Evolutionary conservation across 2,329 filamentous ascomycete species (phyloP), one percentile per base, ranked within the genome.

Genomic region (Karstenula rhodostoma): DNA sequence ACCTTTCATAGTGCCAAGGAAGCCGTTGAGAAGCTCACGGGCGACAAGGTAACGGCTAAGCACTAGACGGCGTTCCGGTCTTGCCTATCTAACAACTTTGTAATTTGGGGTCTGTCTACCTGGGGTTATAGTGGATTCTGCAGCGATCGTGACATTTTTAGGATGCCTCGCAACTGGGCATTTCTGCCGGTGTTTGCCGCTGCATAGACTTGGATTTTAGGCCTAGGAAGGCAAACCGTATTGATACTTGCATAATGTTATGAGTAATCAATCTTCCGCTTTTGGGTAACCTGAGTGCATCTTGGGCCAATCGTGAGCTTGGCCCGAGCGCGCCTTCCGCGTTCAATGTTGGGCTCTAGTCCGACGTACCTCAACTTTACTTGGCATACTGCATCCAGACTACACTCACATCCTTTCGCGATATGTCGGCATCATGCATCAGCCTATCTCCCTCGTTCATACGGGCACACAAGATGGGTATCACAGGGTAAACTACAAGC

Each of bases 31-130:
- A 88, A 87, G 79, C 77, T 87, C 71, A 89, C 87, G 42, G 87
- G 87, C 69, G 87, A 89, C 37, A 72, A 78, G 61, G 86, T 89
- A 70, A 88, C 86, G 62, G 86, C 86, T 44, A 89, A 89, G 82
- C 87, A 89, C 79, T 89, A 86, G 77, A 79, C 53, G 67, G 72
- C 65, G 67, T 73, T 70, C 49, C 53, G 58, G 48, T 59, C 48
- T 44, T 51, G 43, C 42, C 55, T 19, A 43, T 23, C 32, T 51
- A n/a, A 42, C 53, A 47, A 62, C 40, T 59, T 61, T 49, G 12
- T 19, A 48, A 19, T 17, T 43, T 57, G 27, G 29, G 50, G 48
- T 35, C 27, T 22, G 43, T 47, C n/a, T 52, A 52, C 50, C 42
- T 40, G 44, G 43, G 42, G 49, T 47, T 56, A 51, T 43, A 52